Conservation (phyloP, 495 filamentous ascomycete species). For the Annulohypoxylon moriforme region DNA sequence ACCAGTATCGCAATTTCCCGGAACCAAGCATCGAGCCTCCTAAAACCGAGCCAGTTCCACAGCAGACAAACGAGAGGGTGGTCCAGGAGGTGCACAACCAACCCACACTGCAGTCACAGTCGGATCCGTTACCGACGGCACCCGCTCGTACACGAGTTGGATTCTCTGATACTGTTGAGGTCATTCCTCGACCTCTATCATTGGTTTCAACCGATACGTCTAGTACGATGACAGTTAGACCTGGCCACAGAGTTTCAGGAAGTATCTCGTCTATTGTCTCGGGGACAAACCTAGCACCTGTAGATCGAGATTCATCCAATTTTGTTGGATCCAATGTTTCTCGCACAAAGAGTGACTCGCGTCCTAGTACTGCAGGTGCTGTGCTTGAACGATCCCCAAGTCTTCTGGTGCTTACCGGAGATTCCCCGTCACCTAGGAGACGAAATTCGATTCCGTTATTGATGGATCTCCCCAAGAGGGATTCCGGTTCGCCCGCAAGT, state of each 20-base stretch:
- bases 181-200: conserved; percentile 77
- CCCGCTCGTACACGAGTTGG: conserved; percentile 64
- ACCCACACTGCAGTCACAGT: conserved; percentile 35
- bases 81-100: conserved; percentile 33
- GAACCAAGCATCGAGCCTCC: conserved; percentile 27
- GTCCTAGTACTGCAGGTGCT: conserved; percentile 65
- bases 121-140: conserved; percentile 53
- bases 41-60: conserved; percentile 8
- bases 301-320: conserved; percentile 53
- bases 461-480: conserved; percentile 47
- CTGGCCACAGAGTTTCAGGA: conserved; percentile 70
- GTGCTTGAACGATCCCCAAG: conserved; percentile 60
- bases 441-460: conserved; percentile 65
- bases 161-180: conserved; percentile 71
- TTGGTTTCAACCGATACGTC: conserved; percentile 79
- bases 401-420: conserved; percentile 47
- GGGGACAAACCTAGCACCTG: conserved; percentile 48
- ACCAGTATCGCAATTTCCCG: conserved; percentile 54
- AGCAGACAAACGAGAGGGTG: conserved; percentile 11
- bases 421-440: conserved; percentile 51
- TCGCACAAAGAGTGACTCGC: conserved; percentile 49
- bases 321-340: conserved; percentile 43
- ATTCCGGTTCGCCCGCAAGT: conserved; percentile 46
- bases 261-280: conserved; percentile 73
- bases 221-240: conserved; percentile 71